phyloP scores from a whole-genome alignment of 257 asterid genomes.

The Solanum commersonii region DNA sequence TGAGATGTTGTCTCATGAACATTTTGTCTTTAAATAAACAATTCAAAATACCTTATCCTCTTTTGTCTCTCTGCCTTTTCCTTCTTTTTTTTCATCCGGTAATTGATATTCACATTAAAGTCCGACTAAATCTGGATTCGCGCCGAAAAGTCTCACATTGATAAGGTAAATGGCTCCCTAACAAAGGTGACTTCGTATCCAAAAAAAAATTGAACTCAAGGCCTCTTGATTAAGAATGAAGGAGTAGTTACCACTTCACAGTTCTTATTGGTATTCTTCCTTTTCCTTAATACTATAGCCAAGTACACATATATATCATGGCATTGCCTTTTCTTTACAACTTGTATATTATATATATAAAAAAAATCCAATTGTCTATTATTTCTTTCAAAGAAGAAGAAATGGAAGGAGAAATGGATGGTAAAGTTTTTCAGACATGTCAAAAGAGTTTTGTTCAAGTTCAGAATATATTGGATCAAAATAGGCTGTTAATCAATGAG shows the following conservation, averaged over 20 bases:
- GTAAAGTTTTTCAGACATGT: conserved; percentile 56
- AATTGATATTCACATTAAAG: too few species aligned
- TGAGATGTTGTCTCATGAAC: conserved; percentile 62
- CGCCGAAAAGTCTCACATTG: too few species aligned
- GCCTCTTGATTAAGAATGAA: too few species aligned
- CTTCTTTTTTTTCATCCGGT: neutral
- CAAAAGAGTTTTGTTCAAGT: conserved; percentile 84
- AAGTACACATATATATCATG: conserved; percentile 32
- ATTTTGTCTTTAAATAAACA: conserved; percentile 42
- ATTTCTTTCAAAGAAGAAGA: neutral
- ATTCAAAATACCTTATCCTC: conserved; percentile 64
- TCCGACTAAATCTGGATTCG: too few species aligned
- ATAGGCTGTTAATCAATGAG: conserved; percentile 66
- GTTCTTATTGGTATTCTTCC: conserved; percentile 12
- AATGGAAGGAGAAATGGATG: conserved; percentile 34
- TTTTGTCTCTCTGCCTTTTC: conserved; percentile 60
- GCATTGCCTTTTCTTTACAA: conserved; percentile 18
- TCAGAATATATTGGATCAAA: conserved; percentile 68
- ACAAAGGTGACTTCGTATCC: too few species aligned
- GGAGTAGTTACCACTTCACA: too few species aligned
- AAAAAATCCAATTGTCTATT: neutral
- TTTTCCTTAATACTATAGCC: conserved; percentile 19
- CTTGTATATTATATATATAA: neutral
- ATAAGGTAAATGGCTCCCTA: too few species aligned
- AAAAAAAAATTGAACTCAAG: too few species aligned